Evolutionary conservation across 768 basidiomycete species (phyloP), one percentile per base, ranked within the genome.

Genomic region (Myochromella boudieri): DNA sequence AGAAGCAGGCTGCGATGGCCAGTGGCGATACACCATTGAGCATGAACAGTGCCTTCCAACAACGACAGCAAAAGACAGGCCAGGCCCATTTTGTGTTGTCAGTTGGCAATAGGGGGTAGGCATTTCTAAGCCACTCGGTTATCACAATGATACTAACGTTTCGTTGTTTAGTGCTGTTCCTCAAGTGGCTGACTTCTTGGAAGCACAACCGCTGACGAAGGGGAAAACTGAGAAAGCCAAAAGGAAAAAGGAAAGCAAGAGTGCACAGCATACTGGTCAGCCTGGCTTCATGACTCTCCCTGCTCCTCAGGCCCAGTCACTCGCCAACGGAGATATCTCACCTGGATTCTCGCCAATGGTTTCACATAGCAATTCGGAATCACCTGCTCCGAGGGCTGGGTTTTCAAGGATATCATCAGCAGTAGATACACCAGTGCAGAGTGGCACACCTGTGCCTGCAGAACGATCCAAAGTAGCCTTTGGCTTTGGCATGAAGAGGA

Each of bases 51-150:
- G 95, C 94, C 10, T 99, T 99, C 73, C 87, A 95, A 60, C 82
- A 86, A 43, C 77, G 97, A 46, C 94, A 97, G 63, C 86, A 94
- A 67, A 94, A 92, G 72, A 82, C 90, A 7, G 95, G 97, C 1
- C 90, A 95, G 58, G 95, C 97, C 7, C 94, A 97, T 60, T 98
- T 99, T 68, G 89, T 98, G 14, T 66, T 99, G 49, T 93, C 91
- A 1, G 91, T 95, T 29, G 94, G 94, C 53, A 95, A 93, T 62
- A 77, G 90, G 76, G 91, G 91, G 88, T 92, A 63, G 17, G 86
- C 68, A 18, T 17, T 22, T 32, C 37, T 8, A n/a, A 34, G 10
- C 14, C 32, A 20, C 18, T 33, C 8, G 37, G 7, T 49, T 42
- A 39, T 44, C 18, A 20, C 42, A 51, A 36, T 59, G 42, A 31